Evolutionary conservation across 805 yeast genomes (phyloP).

Genomic region (Pichia gijzeniarum): DNA sequence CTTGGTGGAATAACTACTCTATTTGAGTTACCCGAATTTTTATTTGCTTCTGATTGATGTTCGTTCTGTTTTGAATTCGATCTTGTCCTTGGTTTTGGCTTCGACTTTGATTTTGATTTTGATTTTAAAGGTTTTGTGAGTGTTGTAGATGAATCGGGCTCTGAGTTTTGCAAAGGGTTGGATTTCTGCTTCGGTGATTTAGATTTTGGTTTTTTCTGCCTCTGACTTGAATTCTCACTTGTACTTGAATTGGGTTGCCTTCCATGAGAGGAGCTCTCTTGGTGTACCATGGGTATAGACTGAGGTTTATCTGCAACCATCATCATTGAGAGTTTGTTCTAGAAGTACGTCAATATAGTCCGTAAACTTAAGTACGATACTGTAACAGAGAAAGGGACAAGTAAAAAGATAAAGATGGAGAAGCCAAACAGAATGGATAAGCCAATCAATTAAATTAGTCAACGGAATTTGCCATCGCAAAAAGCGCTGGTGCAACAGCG

Average conservation of each 20-base stretch:
- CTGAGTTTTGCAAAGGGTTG: too few relatives aligned
- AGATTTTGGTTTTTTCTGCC: neutral
- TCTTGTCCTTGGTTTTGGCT: neutral
- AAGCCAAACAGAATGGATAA: too few relatives aligned
- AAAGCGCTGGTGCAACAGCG: too few relatives aligned
- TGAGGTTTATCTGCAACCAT: constrained; percentile 20
- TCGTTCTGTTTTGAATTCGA: neutral
- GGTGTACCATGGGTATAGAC: constrained; percentile 18
- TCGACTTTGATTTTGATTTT: neutral
- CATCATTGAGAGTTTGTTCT: constrained; percentile 8
- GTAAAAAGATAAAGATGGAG: too few relatives aligned
- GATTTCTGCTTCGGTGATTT: too few relatives aligned
- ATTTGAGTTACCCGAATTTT: constrained; percentile 32
- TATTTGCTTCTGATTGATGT: neutral
- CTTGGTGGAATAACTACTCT: constrained; percentile 26
- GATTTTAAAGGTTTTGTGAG: neutral
- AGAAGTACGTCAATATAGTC: neutral
- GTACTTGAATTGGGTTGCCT: constrained; percentile 4
- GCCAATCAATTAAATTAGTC: too few relatives aligned
- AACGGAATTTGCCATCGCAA: too few relatives aligned
- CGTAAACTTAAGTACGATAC: neutral
- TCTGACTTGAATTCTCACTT: neutral
- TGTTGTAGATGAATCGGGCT: too few relatives aligned
- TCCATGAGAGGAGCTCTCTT: neutral
- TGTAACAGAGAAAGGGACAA: neutral